A percentile compares a stretch with the other conserved stretches of the same genome.
phyloP scores from a whole-genome alignment of 345 rosid species.

The Euphorbia pulcherrima region DNA sequence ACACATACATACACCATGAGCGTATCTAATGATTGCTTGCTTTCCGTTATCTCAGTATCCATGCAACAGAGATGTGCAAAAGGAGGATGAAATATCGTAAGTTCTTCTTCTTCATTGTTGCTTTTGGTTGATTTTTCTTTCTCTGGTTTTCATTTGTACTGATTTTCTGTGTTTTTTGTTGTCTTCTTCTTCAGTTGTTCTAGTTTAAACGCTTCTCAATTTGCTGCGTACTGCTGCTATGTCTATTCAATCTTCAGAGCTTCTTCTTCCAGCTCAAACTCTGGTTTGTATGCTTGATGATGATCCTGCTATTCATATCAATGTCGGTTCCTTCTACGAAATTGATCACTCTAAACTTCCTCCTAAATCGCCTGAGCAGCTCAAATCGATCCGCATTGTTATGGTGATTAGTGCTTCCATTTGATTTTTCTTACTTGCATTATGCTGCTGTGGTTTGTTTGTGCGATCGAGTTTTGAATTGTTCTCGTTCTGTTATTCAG shows the following conservation, averaged over 20 bases:
- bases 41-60: neutral
- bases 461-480: neutral
- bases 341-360: constrained; percentile 62
- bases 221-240: neutral
- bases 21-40: neutral
- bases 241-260: neutral
- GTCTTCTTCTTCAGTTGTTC: neutral
- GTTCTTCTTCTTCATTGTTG: neutral
- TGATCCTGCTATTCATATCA: constrained; percentile 55
- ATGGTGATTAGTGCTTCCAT: constrained; percentile 43
- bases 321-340: constrained; percentile 63
- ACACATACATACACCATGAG: neutral
- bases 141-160: neutral
- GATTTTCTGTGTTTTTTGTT: neutral
- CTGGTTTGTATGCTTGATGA: neutral
- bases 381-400: constrained; percentile 53
- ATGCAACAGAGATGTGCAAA: neutral
- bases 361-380: constrained; percentile 48
- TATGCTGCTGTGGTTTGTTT: neutral
- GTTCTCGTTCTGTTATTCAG: constrained; percentile 29
- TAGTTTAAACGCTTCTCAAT: neutral
- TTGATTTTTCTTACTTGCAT: neutral
- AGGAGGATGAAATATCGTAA: constrained; percentile 19
- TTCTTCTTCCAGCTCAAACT: neutral
- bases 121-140: neutral